Conservation (phyloP, 805 yeast genomes). For the Lachancea cidri region DNA sequence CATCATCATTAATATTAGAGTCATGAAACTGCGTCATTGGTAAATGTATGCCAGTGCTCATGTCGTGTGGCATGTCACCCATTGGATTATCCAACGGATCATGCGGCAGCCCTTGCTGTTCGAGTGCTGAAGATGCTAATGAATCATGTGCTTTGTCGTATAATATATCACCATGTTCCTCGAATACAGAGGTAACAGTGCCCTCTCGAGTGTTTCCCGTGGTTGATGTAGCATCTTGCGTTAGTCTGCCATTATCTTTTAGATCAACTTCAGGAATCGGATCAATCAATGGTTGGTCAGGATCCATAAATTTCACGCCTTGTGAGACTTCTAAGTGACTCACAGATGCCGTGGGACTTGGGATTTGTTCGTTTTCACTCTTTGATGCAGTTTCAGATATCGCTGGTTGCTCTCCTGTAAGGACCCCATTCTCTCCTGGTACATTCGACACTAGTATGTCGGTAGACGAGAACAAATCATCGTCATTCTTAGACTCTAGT, state of each 20-base stretch:
- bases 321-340: not conserved
- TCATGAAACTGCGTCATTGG: conserved; percentile 6
- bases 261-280: not conserved
- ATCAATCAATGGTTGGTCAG: not conserved
- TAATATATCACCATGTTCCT: not conserved
- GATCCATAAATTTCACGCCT: not conserved
- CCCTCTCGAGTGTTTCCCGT: not conserved
- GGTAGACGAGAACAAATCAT: conserved; percentile 20
- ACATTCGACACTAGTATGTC: conserved; percentile 19
- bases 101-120: not conserved
- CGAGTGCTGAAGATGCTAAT: not conserved
- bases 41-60: not conserved
- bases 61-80: not conserved
- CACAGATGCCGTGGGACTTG: not conserved
- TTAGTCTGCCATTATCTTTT: not conserved
- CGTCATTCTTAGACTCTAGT: conserved; percentile 30
- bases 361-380: not conserved
- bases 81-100: not conserved
- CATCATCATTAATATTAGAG: conserved; percentile 14
- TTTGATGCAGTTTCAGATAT: conserved; percentile 4
- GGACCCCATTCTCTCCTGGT: conserved; percentile 9
- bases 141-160: not conserved
- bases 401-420: conserved; percentile 1
- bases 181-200: not conserved
- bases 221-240: not conserved